Conservation (phyloP, 2,329 filamentous ascomycete genomes). For the Truncatella angustata region DNA sequence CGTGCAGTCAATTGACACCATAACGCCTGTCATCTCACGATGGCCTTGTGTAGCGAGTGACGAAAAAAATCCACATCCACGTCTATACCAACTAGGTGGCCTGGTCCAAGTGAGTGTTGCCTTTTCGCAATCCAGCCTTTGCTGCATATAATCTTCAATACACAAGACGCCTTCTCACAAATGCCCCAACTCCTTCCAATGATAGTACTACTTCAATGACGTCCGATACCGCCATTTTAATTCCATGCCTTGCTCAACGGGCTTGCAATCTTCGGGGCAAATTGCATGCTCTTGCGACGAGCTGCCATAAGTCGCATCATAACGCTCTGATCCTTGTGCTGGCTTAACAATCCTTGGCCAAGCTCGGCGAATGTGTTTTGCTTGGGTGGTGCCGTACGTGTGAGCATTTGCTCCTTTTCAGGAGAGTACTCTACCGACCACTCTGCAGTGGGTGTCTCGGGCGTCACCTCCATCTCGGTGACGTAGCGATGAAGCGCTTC, state of each 20-base stretch:
- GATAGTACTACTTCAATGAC: not conserved
- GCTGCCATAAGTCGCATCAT: slow-evolving; percentile 67
- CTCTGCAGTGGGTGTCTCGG: slow-evolving; percentile 40
- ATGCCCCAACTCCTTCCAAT: too few relatives aligned
- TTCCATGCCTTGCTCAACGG: slow-evolving; percentile 62
- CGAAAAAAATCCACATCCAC: not conserved
- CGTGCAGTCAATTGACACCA: not conserved
- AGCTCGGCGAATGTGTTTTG: slow-evolving; percentile 34
- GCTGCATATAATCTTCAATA: too few relatives aligned
- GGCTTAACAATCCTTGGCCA: slow-evolving; percentile 43
- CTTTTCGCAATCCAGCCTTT: too few relatives aligned
- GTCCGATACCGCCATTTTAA: slow-evolving; percentile 11
- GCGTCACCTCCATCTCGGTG: slow-evolving; percentile 43
- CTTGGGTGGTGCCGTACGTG: slow-evolving; percentile 56
- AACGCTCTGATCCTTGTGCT: slow-evolving; percentile 55
- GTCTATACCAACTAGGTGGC: not conserved
- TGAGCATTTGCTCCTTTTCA: slow-evolving; percentile 37
- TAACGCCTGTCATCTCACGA: not conserved
- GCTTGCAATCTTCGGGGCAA: slow-evolving; percentile 72
- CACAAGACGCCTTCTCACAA: too few relatives aligned
- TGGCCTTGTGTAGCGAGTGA: not conserved
- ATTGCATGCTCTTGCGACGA: slow-evolving; percentile 74
- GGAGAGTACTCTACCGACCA: slow-evolving; percentile 34
- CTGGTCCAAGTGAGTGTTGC: not conserved
- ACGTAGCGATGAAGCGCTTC: slow-evolving; percentile 50